phyloP scores from a whole-genome alignment of 179 eudicot genomes.

The Drosera spatulata region DNA sequence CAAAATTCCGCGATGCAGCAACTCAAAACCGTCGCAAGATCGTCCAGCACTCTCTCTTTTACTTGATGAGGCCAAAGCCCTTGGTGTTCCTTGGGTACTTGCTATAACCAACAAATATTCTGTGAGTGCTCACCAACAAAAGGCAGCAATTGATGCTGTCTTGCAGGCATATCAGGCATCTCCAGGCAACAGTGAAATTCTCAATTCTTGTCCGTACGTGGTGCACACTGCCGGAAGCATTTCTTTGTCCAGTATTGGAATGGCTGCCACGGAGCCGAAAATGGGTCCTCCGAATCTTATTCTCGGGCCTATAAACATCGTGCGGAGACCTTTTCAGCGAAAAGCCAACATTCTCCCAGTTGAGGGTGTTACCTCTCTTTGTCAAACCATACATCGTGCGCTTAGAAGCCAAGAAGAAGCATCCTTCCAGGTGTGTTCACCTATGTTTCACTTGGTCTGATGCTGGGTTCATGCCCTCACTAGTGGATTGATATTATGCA shows the following conservation, averaged over 20 bases:
- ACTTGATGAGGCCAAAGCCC: constrained; percentile 84
- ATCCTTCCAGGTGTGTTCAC: constrained; percentile 55
- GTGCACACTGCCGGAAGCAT: constrained; percentile 57
- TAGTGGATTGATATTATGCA: no score
- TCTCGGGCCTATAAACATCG: constrained; percentile 49
- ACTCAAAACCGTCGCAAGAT: constrained; percentile 32
- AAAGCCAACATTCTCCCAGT: constrained; percentile 74
- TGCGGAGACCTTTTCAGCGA: constrained; percentile 74
- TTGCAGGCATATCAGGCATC: constrained; percentile 78
- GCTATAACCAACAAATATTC: constrained; percentile 88
- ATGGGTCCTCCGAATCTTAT: constrained; percentile 38
- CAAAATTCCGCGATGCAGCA: constrained; percentile 53
- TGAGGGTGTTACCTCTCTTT: constrained; percentile 67
- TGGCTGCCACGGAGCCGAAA: constrained; percentile 26
- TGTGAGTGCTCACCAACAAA: constrained; percentile 91
- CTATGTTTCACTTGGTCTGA: no score
- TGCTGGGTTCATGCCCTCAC: no score
- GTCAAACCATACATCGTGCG: constrained; percentile 60
- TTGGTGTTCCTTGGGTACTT: constrained; percentile 93
- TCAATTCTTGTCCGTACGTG: constrained; percentile 86
- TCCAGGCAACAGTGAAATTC: constrained; percentile 54
- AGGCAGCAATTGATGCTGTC: constrained; percentile 54
- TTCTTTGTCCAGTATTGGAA: constrained; percentile 29
- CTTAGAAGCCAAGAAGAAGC: constrained; percentile 68
- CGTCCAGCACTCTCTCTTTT: constrained; percentile 65